Evolutionary conservation across 768 basidiomycete species (phyloP), one percentile per base, ranked within the genome.

Genomic region (Hemileccinum rubropunctum): DNA sequence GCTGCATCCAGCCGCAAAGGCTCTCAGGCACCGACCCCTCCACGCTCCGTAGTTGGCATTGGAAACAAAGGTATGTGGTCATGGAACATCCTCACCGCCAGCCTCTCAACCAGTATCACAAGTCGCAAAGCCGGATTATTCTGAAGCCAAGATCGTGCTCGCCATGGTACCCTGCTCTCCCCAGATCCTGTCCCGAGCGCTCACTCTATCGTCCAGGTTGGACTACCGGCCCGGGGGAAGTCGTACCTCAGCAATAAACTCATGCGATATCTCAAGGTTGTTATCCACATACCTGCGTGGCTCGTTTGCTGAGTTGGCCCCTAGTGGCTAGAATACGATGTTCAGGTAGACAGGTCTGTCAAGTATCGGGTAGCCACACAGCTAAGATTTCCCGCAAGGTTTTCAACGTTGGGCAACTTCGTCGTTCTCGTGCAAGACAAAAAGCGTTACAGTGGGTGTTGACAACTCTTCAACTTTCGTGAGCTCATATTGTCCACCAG

Each of bases 271-370:
- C 77, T 99, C 36, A 89, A 91, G 70, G 95, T 92, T 56, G 79
- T 66, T 17, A 26, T 53, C 45, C 27, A 52, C 20, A 51, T 26
- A 39, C 28, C 45, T 28, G 14, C 45, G 14, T 46, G 47, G 6
- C 27, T 34, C 48, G 42, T 48, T 33, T 47, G 26, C 50, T 56
- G 32, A 58, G 42, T 52, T 38, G 42, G 27, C 14, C 33, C 21
- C n/a, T 57, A 98, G 94, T 99, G 97, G 97, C 79, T 99, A 39
- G 97, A 99, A 69, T 99, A 98, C 67, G 83, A 95, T 57, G 95
- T 97, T 57, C 90, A 93, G 77, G 91, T 86, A 53, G n/a, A 60
- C 47, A 28, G 13, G 11, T 28, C 23, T 47, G 21, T 23, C 15
- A 42, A 27, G 33, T 27, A 15, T 12, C 13, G 3, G 15, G 21